Percentiles rank a stretch among this genome's conserved stretches.
phyloP scores from a whole-genome alignment of 208 protist species.

The Leptomonas seymouri region DNA sequence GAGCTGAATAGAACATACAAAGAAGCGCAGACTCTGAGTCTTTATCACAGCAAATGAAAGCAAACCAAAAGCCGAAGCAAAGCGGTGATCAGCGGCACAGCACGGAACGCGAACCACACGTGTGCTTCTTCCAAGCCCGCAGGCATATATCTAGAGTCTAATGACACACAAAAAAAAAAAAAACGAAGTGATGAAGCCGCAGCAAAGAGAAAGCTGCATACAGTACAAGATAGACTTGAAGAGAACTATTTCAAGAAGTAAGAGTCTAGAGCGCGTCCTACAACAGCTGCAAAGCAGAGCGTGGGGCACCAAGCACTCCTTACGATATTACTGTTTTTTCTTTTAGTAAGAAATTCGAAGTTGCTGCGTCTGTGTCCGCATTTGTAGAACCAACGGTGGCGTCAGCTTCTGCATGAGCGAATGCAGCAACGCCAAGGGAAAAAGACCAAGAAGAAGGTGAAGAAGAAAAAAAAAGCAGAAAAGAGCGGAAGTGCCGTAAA shows the following conservation, averaged over 20 bases:
- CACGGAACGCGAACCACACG: no score
- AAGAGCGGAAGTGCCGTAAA: background rate
- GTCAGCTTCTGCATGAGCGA: no score
- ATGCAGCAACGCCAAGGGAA: no score
- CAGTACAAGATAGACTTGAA: no score
- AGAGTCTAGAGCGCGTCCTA: background rate
- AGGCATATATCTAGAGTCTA: slow-evolving; percentile 10
- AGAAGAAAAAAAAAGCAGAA: background rate
- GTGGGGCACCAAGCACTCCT: no score
- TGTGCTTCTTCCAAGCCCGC: slow-evolving; percentile 13
- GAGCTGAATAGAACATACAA: slow-evolving; percentile 12
- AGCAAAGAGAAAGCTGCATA: background rate
- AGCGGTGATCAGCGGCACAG: no score
- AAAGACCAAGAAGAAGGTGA: no score
- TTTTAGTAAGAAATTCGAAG: no score
- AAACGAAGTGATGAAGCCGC: background rate
- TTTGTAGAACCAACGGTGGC: no score
- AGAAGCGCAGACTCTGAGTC: slow-evolving; percentile 4
- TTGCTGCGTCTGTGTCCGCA: no score
- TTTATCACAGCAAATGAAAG: background rate
- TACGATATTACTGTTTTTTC: no score
- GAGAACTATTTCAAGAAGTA: no score
- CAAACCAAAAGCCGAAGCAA: background rate
- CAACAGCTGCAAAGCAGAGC: background rate
- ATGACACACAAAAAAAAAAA: background rate